Percentiles rank a stretch among this genome's conserved stretches.
Conservation (phyloP, 805 yeast species). For the Metschnikowia corniflorae region DNA sequence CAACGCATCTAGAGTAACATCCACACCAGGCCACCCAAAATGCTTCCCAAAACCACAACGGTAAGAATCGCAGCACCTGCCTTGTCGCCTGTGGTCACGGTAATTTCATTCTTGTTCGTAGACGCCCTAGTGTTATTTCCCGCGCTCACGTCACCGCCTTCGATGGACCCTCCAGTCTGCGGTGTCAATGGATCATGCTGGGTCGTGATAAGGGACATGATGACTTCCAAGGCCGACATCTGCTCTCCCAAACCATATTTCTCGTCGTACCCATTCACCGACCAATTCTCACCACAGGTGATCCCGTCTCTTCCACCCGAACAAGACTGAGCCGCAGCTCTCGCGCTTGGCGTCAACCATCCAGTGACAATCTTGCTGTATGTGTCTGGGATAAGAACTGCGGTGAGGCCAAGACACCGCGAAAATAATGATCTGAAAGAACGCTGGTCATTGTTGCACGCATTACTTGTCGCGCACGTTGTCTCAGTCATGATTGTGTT, state of each 20-base stretch:
- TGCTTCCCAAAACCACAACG: slow-evolving; percentile 58
- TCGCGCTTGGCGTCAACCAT: slow-evolving; percentile 45
- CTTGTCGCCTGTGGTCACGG: slow-evolving; percentile 47
- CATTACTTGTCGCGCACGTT: slow-evolving; percentile 50
- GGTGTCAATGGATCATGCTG: slow-evolving; percentile 26
- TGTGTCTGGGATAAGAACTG: slow-evolving; percentile 50
- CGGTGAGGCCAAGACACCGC: slow-evolving; percentile 58
- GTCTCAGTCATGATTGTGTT: slow-evolving; percentile 55
- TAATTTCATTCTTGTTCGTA: slow-evolving; percentile 40
- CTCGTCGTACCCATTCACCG: slow-evolving; percentile 56
- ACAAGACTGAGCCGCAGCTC: slow-evolving; percentile 68
- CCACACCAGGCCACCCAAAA: slow-evolving; percentile 75
- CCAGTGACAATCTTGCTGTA: slow-evolving; percentile 27
- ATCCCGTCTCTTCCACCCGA: slow-evolving; percentile 79
- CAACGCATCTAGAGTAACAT: slow-evolving; percentile 48
- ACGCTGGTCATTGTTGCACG: slow-evolving; percentile 73
- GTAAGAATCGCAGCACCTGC: slow-evolving; percentile 93
- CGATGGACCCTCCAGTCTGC: slow-evolving; percentile 15
- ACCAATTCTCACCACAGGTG: slow-evolving; percentile 79
- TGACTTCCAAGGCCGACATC: slow-evolving; percentile 66
- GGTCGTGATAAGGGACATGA: slow-evolving; percentile 24
- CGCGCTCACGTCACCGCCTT: slow-evolving; percentile 26
- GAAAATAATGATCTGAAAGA: slow-evolving; percentile 70
- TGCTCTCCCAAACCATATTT: slow-evolving; percentile 76
- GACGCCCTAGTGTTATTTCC: slow-evolving; percentile 23